Percentiles rank a stretch among this genome's conserved stretches.
phyloP scores from a whole-genome alignment of 495 filamentous ascomycete species.

The Penicillium pulvis region DNA sequence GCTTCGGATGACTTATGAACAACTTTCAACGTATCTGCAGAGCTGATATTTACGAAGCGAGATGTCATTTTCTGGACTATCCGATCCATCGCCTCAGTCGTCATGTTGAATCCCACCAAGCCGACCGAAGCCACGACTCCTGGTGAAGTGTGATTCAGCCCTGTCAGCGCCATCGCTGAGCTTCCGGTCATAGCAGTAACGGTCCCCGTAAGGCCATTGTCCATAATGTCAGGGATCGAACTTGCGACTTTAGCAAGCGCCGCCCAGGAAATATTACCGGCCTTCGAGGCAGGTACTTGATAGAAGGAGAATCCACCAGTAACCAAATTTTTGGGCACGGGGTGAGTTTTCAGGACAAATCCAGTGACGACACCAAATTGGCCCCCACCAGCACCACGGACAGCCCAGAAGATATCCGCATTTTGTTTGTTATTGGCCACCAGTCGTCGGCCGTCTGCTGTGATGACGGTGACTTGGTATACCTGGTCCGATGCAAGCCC shows the following conservation, averaged over 20 bases:
- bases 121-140: constrained; percentile 3
- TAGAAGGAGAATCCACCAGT: constrained; percentile 27
- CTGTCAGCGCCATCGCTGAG: not conserved
- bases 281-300: constrained; percentile 31
- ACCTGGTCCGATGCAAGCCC: constrained; percentile 45
- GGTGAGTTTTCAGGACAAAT: constrained; percentile 38
- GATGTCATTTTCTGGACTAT: constrained; percentile 10
- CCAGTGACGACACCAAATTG: constrained; percentile 42
- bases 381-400: constrained; percentile 33
- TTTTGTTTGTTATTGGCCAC: constrained; percentile 50
- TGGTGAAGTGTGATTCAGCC: not conserved
- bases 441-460: constrained; percentile 45
- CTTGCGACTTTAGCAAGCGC: constrained; percentile 40
- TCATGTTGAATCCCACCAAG: constrained; percentile 14
- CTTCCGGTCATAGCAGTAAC: constrained; percentile 4
- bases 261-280: constrained; percentile 42
- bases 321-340: constrained; percentile 35
- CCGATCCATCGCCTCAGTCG: constrained; percentile 14
- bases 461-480: constrained; percentile 54
- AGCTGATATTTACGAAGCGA: not conserved
- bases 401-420: constrained; percentile 56
- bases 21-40: not conserved
- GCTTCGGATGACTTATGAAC: not conserved
- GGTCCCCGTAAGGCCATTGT: constrained; percentile 15
- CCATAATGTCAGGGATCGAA: constrained; percentile 46